phyloP scores from a whole-genome alignment of 257 asterid species.

The Coffea canephora region DNA sequence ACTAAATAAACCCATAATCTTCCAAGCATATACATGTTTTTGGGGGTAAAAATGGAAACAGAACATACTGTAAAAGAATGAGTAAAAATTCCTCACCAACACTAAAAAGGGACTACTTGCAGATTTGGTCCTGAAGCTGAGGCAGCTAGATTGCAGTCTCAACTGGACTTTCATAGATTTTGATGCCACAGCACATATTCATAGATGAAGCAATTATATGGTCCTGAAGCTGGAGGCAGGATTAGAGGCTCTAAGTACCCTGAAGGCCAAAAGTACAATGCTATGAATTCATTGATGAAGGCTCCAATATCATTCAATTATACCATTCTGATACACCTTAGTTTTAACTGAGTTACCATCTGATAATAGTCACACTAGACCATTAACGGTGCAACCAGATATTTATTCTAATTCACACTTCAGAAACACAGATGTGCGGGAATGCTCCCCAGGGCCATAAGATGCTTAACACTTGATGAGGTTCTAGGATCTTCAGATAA shows the following conservation, averaged over 20 bases:
- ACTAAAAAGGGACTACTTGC: background rate
- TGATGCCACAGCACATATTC: background rate
- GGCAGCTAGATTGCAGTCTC: background rate
- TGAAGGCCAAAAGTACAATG: background rate
- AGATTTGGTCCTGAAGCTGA: background rate
- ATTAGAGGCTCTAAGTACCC: background rate
- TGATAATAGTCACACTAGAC: background rate
- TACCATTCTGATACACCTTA: background rate
- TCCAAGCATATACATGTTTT: too few relatives aligned
- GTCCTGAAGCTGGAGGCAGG: background rate
- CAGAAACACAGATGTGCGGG: conserved; percentile 21
- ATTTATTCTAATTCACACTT: conserved; percentile 3
- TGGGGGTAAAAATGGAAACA: too few relatives aligned
- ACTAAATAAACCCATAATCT: too few relatives aligned
- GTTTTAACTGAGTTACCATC: background rate
- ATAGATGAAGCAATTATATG: background rate
- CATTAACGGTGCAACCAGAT: background rate
- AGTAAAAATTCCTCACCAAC: background rate
- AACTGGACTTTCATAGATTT: background rate
- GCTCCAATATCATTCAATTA: too few relatives aligned
- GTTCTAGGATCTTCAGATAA: conserved; percentile 29
- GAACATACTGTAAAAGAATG: background rate
- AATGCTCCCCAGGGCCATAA: conserved; percentile 20
- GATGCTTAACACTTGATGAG: conserved; percentile 27
- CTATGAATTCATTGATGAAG: background rate